Evolutionary conservation across 2,329 filamentous ascomycete genomes (phyloP).

Genomic region (Macrophomina phaseolina): DNA sequence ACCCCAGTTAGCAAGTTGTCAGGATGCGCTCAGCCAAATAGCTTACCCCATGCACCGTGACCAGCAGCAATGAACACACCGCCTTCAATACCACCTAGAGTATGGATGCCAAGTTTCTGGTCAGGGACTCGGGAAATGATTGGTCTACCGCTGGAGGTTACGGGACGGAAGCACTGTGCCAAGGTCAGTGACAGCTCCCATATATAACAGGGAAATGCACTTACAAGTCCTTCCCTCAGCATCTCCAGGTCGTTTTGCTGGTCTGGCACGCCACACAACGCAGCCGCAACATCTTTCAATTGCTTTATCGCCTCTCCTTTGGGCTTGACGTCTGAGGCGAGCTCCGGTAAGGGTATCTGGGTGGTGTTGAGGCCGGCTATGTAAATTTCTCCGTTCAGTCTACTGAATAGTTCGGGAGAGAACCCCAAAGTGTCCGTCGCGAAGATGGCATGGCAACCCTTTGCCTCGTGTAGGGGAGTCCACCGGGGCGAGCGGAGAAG

Average conservation of each 20-base stretch:
- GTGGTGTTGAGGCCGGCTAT: slow-evolving; percentile 73
- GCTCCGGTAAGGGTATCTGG: slow-evolving; percentile 63
- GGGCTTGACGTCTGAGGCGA: slow-evolving; percentile 58
- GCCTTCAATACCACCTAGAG: slow-evolving; percentile 52
- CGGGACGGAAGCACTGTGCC: slow-evolving; percentile 71
- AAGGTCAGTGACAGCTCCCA: neutral
- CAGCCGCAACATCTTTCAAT: slow-evolving; percentile 56
- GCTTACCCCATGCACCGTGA: slow-evolving; percentile 76
- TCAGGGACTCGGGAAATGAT: slow-evolving; percentile 66
- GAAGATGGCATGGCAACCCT: slow-evolving; percentile 71
- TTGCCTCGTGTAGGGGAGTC: slow-evolving; percentile 51
- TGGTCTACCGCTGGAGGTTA: slow-evolving; percentile 68
- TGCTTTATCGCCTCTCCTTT: slow-evolving; percentile 55
- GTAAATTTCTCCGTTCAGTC: slow-evolving; percentile 72
- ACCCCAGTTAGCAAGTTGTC: neutral
- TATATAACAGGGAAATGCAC: slow-evolving; percentile 19
- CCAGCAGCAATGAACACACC: slow-evolving; percentile 75
- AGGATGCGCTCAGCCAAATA: neutral
- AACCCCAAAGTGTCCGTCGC: slow-evolving; percentile 64
- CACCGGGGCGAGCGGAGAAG: slow-evolving; percentile 67
- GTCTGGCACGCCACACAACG: slow-evolving; percentile 53
- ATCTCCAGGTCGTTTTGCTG: slow-evolving; percentile 63
- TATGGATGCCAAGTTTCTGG: slow-evolving; percentile 59
- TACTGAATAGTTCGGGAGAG: slow-evolving; percentile 73
- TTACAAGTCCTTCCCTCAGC: slow-evolving; percentile 64